Evolutionary conservation across 2,329 filamentous ascomycete genomes (phyloP).

Genomic region (Colletotrichum nymphaeae): DNA sequence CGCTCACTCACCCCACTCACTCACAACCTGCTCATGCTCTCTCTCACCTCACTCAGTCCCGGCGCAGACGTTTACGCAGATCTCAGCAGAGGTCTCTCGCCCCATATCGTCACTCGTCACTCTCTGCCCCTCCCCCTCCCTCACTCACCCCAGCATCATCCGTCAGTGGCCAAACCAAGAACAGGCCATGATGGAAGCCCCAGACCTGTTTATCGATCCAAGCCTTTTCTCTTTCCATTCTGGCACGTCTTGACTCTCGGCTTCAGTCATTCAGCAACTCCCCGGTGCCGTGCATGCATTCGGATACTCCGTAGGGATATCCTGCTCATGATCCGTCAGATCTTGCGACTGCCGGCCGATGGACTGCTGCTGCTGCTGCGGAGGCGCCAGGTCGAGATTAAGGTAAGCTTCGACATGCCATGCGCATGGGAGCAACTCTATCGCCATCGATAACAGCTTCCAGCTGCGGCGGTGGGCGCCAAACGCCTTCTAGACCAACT

Average conservation of each 20-base stretch:
- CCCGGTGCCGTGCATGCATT: not conserved
- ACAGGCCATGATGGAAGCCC: slow-evolving; percentile 28
- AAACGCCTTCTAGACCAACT: slow-evolving; percentile 26
- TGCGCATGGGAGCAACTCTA: slow-evolving; percentile 13
- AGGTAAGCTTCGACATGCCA: slow-evolving; percentile 16
- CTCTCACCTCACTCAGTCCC: not conserved
- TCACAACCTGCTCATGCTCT: not conserved
- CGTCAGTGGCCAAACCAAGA: slow-evolving; percentile 30
- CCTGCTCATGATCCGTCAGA: not conserved
- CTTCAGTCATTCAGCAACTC: not conserved
- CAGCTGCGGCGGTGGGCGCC: not conserved
- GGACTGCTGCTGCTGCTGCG: slow-evolving; percentile 11
- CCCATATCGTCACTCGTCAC: slow-evolving; percentile 23
- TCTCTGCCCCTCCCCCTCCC: slow-evolving; percentile 15
- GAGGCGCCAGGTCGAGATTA: slow-evolving; percentile 13
- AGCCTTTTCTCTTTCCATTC: not conserved
- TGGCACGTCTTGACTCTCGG: not conserved
- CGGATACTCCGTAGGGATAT: no score
- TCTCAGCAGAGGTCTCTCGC: slow-evolving; percentile 25
- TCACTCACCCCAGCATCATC: slow-evolving; percentile 12
- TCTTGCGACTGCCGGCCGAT: not conserved
- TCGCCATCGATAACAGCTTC: not conserved
- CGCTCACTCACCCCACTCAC: not conserved
- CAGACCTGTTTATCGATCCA: slow-evolving; percentile 11
- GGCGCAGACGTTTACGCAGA: slow-evolving; percentile 21